Evolutionary conservation across 306 rosid genomes (phyloP).

Genomic region (Cicer pinnatifidum): DNA sequence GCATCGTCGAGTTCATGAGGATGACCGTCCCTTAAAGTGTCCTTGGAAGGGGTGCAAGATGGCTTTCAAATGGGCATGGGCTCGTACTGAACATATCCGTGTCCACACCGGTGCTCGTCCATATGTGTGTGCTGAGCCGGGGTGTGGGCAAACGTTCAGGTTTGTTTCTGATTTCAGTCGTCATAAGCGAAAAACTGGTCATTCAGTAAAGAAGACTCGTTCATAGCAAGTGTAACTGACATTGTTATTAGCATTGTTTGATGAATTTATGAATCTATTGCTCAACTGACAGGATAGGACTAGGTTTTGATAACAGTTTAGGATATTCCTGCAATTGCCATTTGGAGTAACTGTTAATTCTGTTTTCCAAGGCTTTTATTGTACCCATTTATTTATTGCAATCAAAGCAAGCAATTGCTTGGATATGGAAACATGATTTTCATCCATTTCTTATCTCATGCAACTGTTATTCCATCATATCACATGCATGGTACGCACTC

Average conservation of each 20-base stretch:
- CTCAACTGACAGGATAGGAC: constrained; percentile 63
- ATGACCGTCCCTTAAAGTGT: constrained; percentile 90
- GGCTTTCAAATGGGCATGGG: constrained; percentile 99
- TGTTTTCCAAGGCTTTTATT: constrained; percentile 51
- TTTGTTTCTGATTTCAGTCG: constrained; percentile 97
- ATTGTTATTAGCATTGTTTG: constrained; percentile 51
- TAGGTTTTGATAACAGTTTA: constrained; percentile 65
- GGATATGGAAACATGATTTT: constrained; percentile 56
- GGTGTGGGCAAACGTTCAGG: constrained; percentile 90
- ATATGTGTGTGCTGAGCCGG: constrained; percentile 82
- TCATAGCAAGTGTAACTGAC: constrained; percentile 45
- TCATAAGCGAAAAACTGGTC: constrained; percentile 97
- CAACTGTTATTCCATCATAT: constrained; percentile 46
- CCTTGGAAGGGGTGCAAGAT: constrained; percentile 99
- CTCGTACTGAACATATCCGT: constrained; percentile 92
- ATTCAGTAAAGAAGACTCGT: constrained; percentile 74
- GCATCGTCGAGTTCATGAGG: constrained; percentile 89
- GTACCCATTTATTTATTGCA: constrained; percentile 64
- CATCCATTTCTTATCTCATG: constrained; percentile 44
- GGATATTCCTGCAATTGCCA: constrained; percentile 70
- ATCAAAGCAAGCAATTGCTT: constrained; percentile 80
- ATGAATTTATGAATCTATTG: constrained; percentile 55
- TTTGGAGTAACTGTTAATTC: constrained; percentile 60
- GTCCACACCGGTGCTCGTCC: constrained; percentile 97
- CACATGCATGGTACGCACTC: background rate